Conservation (phyloP, 2,329 filamentous ascomycete genomes). For the Drechslera avenae region DNA sequence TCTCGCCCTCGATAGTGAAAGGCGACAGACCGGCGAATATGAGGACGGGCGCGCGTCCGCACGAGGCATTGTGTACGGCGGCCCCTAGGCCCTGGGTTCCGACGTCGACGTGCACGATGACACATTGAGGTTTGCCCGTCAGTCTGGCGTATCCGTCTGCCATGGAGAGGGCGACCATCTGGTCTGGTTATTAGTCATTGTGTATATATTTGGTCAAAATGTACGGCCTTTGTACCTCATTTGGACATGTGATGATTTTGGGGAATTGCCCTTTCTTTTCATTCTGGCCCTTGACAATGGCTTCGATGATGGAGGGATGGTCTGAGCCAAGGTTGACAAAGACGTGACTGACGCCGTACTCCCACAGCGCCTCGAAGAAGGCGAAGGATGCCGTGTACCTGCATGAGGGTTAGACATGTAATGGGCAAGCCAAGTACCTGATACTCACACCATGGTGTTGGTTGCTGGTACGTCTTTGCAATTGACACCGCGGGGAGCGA, state of each 20-base stretch:
- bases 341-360: conserved; percentile 55
- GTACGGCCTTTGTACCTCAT: conserved; percentile 65
- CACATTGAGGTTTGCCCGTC: conserved; percentile 73
- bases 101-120: conserved; percentile 81
- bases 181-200: conserved; percentile 10
- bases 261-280: conserved; percentile 70
- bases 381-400: conserved; percentile 77
- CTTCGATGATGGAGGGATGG: conserved; percentile 78
- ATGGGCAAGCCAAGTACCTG: not conserved
- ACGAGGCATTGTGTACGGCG: conserved; percentile 79
- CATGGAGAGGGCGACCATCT: conserved; percentile 87
- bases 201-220: not conserved
- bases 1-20: conserved; percentile 77
- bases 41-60: conserved; percentile 73
- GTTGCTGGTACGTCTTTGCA: not conserved
- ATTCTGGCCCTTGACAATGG: conserved; percentile 76
- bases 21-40: conserved; percentile 80
- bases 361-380: conserved; percentile 82
- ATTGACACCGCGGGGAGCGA: not conserved
- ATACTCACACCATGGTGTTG: conserved; percentile 31
- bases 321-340: conserved; percentile 73
- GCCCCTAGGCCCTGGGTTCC: conserved; percentile 79
- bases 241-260: conserved; percentile 77
- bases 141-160: conserved; percentile 76
- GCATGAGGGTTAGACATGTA: not conserved